Evolutionary conservation across 805 yeast genomes (phyloP).

Genomic region (Cyberlindnera xylosilytica): DNA sequence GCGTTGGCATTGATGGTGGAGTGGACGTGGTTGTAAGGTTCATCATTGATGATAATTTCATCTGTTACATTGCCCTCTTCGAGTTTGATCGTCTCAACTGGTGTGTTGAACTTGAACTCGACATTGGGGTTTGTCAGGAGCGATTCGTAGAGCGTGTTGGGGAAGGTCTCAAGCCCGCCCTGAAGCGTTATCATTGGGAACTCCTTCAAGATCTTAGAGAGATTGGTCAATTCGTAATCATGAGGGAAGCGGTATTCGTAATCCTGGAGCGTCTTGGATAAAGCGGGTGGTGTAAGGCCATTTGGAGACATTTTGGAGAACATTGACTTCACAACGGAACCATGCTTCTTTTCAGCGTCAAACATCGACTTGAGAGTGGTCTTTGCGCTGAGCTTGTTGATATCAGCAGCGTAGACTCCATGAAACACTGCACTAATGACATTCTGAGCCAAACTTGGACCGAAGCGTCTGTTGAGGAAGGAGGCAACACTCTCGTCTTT

Average conservation of each 20-base stretch:
- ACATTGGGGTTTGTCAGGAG: constrained; percentile 41
- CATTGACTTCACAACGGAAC: constrained; percentile 51
- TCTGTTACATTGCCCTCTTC: too few relatives aligned
- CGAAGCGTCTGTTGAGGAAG: constrained; percentile 70
- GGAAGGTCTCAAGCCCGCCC: constrained; percentile 55
- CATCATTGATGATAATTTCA: constrained; percentile 6
- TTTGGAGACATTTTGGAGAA: constrained; percentile 29
- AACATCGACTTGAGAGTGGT: constrained; percentile 55
- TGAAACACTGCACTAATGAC: constrained; percentile 79
- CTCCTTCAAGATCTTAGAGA: constrained; percentile 35
- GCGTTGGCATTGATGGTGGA: too few relatives aligned
- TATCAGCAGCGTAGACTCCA: constrained; percentile 92
- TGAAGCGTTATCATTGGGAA: constrained; percentile 61
- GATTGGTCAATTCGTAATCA: constrained; percentile 35
- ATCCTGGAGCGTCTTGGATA: constrained; percentile 30
- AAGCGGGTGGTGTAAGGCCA: too few relatives aligned
- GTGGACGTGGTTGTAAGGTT: constrained; percentile 51
- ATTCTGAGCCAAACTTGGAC: constrained; percentile 47
- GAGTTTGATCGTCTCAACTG: constrained; percentile 15
- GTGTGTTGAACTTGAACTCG: constrained; percentile 31
- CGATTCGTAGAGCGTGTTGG: constrained; percentile 39
- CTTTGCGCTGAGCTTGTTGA: constrained; percentile 58
- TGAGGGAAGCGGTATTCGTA: constrained; percentile 43
- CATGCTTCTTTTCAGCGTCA: constrained; percentile 54
- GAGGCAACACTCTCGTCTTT: constrained; percentile 71